Base-by-base conservation (phyloP, 208 protist species). In the Trypanosoma melophagium region DNA sequence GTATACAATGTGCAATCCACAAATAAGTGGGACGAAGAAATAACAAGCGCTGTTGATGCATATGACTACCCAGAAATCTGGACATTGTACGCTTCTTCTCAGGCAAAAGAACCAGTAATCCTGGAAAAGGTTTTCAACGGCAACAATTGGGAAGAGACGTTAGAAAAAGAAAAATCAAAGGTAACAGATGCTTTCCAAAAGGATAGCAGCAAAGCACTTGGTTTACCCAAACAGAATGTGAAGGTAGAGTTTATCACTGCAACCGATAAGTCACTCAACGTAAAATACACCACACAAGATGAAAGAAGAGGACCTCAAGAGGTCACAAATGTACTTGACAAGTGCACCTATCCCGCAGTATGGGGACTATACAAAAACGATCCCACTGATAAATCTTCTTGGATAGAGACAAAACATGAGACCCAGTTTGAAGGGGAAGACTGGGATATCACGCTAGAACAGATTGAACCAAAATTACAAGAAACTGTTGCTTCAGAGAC, bases 41-140 rank as follows among this genome's bases (percentile, higher is more conserved):
- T 89, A 19, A 71, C 87, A 61, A 64, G 68, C 44, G 62, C 61
- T 22, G 66, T 76, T 16, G 71, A 81, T 53, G 53, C 75, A 59
- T 87, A 81, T 57, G 53, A 71, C 42, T 91, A 83, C 66, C 81
- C 81, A 52, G 57, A 79, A 60, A 81, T 61, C 56, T 87, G 78
- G 78, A 59, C 70, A 3, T 68, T 89, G 25, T 82, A 89, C 66
- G 72, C 80, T 63, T 67, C 64, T 31, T 76, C 79, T 31, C 63
- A 81, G 40, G 77, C 77, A 50, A 45, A 66, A 56, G 71, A 69
- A 22, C 77, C 67, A 41, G 73, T 75, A 40, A 73, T 72, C 12
- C 54, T 55, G n/a, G 74, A 81, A 73, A 73, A 77, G 52, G 66
- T 60, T 55, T 89, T 89, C 55, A 53, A 78, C 16, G 83, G 83